A percentile compares a stretch with the other conserved stretches of the same genome.
phyloP scores from a whole-genome alignment of 306 rosid species.

The Oxytropis ochrocephala region DNA sequence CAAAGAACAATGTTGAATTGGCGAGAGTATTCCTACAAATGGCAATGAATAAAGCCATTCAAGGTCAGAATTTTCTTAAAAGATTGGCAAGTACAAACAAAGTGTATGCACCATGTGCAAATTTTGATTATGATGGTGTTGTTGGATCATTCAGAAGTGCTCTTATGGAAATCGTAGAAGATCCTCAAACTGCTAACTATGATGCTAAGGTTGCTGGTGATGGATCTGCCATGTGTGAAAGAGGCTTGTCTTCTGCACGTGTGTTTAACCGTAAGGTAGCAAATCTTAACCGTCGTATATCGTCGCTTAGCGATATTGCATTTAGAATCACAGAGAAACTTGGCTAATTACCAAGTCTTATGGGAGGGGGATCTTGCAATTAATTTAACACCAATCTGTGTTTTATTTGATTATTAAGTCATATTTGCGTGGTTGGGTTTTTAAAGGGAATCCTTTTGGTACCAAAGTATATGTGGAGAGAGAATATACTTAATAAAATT shows the following conservation, averaged over 20 bases:
- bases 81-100: background rate
- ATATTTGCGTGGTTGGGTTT: no score
- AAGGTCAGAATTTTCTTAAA: background rate
- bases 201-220: conserved; percentile 21
- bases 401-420: no score
- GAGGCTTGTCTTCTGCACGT: background rate
- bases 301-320: background rate
- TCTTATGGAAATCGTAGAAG: background rate
- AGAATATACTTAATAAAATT: no score
- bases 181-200: conserved; percentile 20
- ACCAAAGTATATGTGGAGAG: no score
- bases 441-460: no score
- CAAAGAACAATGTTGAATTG: background rate
- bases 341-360: background rate
- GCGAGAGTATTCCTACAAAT: background rate
- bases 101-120: conserved; percentile 2
- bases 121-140: background rate
- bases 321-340: background rate
- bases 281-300: background rate
- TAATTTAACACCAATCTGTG: no score
- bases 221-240: background rate
- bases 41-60: background rate
- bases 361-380: background rate
- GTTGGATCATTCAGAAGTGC: conserved; percentile 12
- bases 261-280: background rate